phyloP scores from a whole-genome alignment of 1,284 basidiomycete genomes.

The Ceratobasidium sp. region DNA sequence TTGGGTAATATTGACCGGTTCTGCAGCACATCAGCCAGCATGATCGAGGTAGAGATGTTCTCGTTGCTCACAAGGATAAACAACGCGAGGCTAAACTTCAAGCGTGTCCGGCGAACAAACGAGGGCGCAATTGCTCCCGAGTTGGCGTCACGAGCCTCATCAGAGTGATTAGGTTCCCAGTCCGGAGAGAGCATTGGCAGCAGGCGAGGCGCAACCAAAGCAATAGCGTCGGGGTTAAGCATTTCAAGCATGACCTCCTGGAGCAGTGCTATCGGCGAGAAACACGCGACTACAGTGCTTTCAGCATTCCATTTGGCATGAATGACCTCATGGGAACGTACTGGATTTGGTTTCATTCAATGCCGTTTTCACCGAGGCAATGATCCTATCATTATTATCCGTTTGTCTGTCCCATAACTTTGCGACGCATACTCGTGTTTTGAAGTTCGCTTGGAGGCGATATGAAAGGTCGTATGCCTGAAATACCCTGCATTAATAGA shows the following conservation, averaged over 20 bases:
- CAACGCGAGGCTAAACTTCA: slow-evolving; percentile 31
- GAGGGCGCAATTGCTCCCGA: not conserved
- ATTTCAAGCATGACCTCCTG: slow-evolving; percentile 9
- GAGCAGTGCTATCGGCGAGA: slow-evolving; percentile 6
- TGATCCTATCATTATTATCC: not conserved
- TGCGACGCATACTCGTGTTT: slow-evolving; percentile 21
- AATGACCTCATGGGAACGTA: slow-evolving; percentile 20
- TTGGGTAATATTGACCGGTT: not conserved
- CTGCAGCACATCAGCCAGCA: not conserved
- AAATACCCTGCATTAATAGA: not conserved
- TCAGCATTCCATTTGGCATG: not conserved
- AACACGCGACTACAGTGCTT: slow-evolving; percentile 1
- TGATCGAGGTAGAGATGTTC: not conserved
- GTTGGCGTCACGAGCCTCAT: not conserved
- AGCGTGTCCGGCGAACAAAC: slow-evolving; percentile 14
- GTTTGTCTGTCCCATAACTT: slow-evolving; percentile 6
- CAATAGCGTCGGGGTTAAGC: not conserved
- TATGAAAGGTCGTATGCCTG: slow-evolving; percentile 38
- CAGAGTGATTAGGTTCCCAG: not conserved
- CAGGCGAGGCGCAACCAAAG: slow-evolving; percentile 18
- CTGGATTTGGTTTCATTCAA: not conserved
- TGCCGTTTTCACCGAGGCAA: not conserved
- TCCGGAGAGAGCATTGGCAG: slow-evolving; percentile 20
- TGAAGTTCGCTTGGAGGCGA: slow-evolving; percentile 31
- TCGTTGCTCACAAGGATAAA: slow-evolving; percentile 24